phyloP scores from a whole-genome alignment of 2,329 filamentous ascomycete genomes.

The Cercospora citrullina region DNA sequence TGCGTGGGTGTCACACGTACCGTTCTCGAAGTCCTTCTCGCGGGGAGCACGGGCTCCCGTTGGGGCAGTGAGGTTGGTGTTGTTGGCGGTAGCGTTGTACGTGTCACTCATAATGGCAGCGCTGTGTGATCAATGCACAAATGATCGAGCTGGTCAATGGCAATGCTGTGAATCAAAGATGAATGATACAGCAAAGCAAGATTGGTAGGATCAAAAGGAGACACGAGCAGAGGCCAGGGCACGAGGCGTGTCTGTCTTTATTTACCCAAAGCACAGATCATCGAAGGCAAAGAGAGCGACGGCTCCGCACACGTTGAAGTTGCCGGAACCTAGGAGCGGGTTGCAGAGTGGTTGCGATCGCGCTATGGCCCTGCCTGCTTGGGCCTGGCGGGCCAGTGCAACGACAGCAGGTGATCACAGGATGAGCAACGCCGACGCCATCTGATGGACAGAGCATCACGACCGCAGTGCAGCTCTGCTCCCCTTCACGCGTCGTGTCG shows the following conservation, averaged over 20 bases:
- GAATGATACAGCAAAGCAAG: constrained; percentile 4
- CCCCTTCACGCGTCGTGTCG: constrained; percentile 20
- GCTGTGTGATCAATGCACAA: not conserved
- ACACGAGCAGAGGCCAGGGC: constrained; percentile 11
- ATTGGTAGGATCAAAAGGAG: constrained; percentile 13
- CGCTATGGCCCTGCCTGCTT: constrained; percentile 16
- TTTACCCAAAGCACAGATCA: constrained; percentile 19
- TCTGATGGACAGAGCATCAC: constrained; percentile 19
- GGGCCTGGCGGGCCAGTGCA: constrained; percentile 12
- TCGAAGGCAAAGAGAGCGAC: not conserved
- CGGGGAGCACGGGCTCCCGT: constrained; percentile 32
- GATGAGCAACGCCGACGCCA: constrained; percentile 14
- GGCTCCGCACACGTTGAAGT: constrained; percentile 20
- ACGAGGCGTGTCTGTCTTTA: constrained; percentile 17
- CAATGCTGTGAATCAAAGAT: constrained; percentile 4
- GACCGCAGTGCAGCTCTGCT: constrained; percentile 2
- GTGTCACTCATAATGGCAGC: constrained; percentile 19
- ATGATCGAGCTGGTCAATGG: not conserved
- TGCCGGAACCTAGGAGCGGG: constrained; percentile 17
- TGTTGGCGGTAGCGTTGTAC: constrained; percentile 32
- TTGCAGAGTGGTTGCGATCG: constrained; percentile 15
- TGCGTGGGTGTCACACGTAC: constrained; percentile 21
- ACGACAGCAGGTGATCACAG: not conserved
- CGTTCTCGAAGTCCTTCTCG: constrained; percentile 49
- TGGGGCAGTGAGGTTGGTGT: constrained; percentile 32